Conservation (phyloP, 345 rosid genomes). For the Eutrema heterophyllum region DNA sequence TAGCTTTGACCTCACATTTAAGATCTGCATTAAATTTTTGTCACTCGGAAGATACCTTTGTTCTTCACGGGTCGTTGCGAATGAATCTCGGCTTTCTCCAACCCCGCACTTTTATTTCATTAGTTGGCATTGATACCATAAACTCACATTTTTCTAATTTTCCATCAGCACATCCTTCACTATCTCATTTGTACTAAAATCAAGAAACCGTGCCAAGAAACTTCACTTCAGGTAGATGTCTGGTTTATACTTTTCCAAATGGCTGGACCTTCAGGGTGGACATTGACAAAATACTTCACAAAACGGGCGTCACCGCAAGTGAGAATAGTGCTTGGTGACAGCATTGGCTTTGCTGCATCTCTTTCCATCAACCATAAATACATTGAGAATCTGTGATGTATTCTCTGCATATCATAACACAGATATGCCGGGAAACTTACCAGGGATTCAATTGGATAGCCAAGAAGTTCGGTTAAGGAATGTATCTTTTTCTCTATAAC, state of each 20-base stretch:
- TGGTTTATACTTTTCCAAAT: conserved; percentile 63
- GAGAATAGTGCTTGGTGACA: conserved; percentile 63
- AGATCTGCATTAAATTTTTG: not conserved
- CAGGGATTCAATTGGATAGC: conserved; percentile 52
- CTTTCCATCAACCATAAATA: conserved; percentile 51
- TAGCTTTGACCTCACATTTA: not conserved
- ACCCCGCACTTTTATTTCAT: not conserved
- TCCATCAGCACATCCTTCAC: not conserved
- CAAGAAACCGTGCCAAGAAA: conserved; percentile 1
- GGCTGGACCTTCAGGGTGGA: conserved; percentile 76
- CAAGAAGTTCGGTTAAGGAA: conserved; percentile 45
- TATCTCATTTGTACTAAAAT: not conserved
- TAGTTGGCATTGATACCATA: not conserved
- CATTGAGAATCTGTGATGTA: conserved; percentile 54
- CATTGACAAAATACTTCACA: conserved; percentile 57
- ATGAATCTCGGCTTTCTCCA: not conserved
- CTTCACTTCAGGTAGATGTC: conserved; percentile 22
- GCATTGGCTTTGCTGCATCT: conserved; percentile 45
- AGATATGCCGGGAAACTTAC: conserved; percentile 62
- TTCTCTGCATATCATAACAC: conserved; percentile 58
- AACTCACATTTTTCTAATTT: not conserved
- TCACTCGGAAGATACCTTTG: not conserved
- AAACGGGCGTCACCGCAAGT: conserved; percentile 72
- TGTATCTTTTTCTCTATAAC: conserved; percentile 63
- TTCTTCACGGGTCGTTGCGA: not conserved